Evolutionary conservation across 2,329 filamentous ascomycete species (phyloP).

Genomic region (Pestalotiopsis sp.): DNA sequence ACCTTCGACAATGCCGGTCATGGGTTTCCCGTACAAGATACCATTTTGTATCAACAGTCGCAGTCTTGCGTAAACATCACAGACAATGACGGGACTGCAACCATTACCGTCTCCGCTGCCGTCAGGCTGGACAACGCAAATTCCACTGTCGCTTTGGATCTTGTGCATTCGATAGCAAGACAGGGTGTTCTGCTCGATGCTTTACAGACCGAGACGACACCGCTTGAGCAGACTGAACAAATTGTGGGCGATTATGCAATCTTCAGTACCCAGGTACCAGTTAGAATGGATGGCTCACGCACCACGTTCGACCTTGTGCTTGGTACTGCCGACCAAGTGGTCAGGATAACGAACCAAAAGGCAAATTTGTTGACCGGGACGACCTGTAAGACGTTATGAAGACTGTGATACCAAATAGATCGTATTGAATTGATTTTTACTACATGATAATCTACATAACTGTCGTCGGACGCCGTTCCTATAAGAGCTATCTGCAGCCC

Average conservation of each 20-base stretch:
- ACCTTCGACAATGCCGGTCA: slow-evolving; percentile 26
- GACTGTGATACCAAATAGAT: not conserved
- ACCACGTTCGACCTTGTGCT: slow-evolving; percentile 7
- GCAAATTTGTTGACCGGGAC: not conserved
- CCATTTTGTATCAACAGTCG: slow-evolving; percentile 25
- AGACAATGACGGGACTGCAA: not conserved
- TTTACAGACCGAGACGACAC: not conserved
- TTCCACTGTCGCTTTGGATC: slow-evolving; percentile 1
- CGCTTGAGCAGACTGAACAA: not conserved
- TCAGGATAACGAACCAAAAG: not conserved
- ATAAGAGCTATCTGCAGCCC: not conserved
- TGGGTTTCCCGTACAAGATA: slow-evolving; percentile 30
- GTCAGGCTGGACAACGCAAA: slow-evolving; percentile 3
- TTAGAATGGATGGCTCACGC: not conserved
- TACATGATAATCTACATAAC: not conserved
- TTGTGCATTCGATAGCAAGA: slow-evolving; percentile 3
- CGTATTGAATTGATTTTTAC: not conserved
- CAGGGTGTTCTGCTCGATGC: not conserved
- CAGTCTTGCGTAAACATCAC: slow-evolving; percentile 26
- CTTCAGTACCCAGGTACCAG: not conserved
- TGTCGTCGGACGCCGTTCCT: not conserved
- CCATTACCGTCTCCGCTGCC: slow-evolving; percentile 12
- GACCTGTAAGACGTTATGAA: not conserved
- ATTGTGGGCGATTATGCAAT: not conserved
- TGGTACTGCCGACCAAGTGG: not conserved